Base-by-base conservation (phyloP, 2,329 filamentous ascomycete genomes). In the Talaromyces sp. region DNA sequence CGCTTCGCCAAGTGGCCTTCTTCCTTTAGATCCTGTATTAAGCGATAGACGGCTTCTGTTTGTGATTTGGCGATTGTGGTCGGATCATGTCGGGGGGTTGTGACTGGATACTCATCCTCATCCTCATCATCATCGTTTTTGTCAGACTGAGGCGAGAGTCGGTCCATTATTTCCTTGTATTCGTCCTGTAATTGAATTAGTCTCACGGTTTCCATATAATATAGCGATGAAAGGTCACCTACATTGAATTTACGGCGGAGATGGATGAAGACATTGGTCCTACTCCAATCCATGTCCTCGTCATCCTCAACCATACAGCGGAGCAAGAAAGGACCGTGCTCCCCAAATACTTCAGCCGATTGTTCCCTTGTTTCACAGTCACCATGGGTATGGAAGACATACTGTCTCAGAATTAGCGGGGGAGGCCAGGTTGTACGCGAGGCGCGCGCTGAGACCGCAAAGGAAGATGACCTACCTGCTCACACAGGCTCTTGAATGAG, bases 251-350 rank as follows among this genome's bases (percentile, higher is more conserved):
- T 73, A 42, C 74, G 68, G 20, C 70, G 70, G 19, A 79, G 66
- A 61, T 79, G 75, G 40, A 70, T 66, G 58, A 76, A 77, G 5
- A 79, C 61, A 55, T 70, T 70, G 8, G 75, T 76, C 32, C 70
- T 69, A 7, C 67, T 66, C 77, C 77, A 80, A 46, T 77, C 66
- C 32, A 78, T 64, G 41, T 68, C 69, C 58, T 78, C 76, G 53
- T 73, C 71, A 3, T 71, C 75, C 55, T 75, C 73, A 16, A 78
- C 60, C 77, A 80, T 80, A 37, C 75, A 73, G 17, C 68, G 72
- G 13, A 80, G 68, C n/a, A 80, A 62, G 54, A 79, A 80, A 33
- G 64, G 58, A 47, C 73, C 71, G 53, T 80, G 75, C 51, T 73
- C 73, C 49, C 76, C 67, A 46, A 80, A 77, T 2, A 74, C 71